Percentiles rank a stretch among this genome's conserved stretches.
Conservation (phyloP, 2,329 filamentous ascomycete species). For the Leptodontidium sp. region DNA sequence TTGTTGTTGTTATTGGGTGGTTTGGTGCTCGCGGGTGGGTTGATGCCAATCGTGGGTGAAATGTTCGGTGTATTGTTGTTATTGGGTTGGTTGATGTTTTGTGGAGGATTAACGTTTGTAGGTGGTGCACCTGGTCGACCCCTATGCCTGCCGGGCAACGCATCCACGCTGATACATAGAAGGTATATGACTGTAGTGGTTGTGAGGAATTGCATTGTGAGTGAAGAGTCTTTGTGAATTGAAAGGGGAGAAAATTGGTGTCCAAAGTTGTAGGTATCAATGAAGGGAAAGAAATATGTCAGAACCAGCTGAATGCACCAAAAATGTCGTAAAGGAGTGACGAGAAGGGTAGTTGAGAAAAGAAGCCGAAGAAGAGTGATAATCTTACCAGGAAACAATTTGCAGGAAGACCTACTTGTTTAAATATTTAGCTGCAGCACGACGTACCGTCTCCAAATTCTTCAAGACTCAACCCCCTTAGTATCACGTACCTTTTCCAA, state of each 20-base stretch:
- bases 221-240: neutral
- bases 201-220: constrained; percentile 17
- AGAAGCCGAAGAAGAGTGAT: neutral
- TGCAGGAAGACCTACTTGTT: neutral
- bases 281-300: neutral
- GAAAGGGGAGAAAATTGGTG: neutral
- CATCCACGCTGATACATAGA: constrained; percentile 10
- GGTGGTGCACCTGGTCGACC: neutral
- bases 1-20: constrained; percentile 12
- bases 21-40: neutral
- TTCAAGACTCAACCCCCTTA: neutral
- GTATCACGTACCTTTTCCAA: constrained; percentile 13
- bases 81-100: neutral
- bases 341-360: constrained; percentile 2
- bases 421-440: neutral
- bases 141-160: constrained; percentile 3
- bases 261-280: neutral
- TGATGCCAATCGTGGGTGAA: neutral
- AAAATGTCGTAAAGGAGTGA: constrained; percentile 18
- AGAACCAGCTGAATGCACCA: constrained; percentile 13
- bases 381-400: neutral
- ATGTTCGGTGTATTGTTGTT: neutral
- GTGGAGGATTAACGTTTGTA: neutral
- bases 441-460: neutral
- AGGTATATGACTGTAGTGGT: constrained; percentile 8